A percentile compares a stretch with the other conserved stretches of the same genome.
These are phyloP conservation scores for Hypoxylon sp. DNA, from an alignment of 2,329 filamentous ascomycete species.

Conservation along the genomic window DNA sequence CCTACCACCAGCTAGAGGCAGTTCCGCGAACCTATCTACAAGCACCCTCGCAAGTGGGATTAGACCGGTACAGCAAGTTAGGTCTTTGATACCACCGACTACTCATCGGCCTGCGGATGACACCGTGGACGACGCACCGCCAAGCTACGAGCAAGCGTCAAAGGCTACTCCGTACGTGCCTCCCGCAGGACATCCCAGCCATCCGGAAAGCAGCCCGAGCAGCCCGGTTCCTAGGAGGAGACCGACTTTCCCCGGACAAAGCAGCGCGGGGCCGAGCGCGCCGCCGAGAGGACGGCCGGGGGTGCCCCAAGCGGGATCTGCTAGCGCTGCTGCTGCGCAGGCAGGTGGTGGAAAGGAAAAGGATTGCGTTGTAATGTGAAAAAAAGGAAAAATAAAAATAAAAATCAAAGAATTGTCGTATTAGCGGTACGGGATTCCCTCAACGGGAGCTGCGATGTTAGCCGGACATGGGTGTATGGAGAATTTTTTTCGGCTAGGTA, in stretches of 20 bases:
- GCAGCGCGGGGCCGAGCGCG: slow-evolving; percentile 41
- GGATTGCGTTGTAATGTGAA: slow-evolving; percentile 50
- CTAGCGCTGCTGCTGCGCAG: slow-evolving; percentile 22
- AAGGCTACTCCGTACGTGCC: slow-evolving; percentile 64
- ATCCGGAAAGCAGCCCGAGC: slow-evolving; percentile 57
- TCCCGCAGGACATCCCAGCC: slow-evolving; percentile 63
- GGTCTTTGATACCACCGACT: slow-evolving; percentile 60
- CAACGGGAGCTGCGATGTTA: slow-evolving; percentile 16
- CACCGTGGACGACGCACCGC: slow-evolving; percentile 64
- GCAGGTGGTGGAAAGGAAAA: slow-evolving; percentile 43
- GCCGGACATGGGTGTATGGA: neutral
- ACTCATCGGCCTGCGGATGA: slow-evolving; percentile 55
- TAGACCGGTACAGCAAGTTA: slow-evolving; percentile 55
- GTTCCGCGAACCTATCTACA: slow-evolving; percentile 42
- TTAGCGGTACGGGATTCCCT: slow-evolving; percentile 5
- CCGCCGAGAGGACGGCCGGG: slow-evolving; percentile 55
- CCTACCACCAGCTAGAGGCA: slow-evolving; percentile 44
- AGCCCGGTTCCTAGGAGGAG: slow-evolving; percentile 40
- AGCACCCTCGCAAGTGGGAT: slow-evolving; percentile 38
- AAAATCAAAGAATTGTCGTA: neutral
- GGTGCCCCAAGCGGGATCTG: slow-evolving; percentile 33
- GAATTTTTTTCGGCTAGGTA: slow-evolving; percentile 4
- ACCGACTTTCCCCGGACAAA: slow-evolving; percentile 26
- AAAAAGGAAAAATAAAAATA: too few species aligned
- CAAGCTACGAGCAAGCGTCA: slow-evolving; percentile 69